These are phyloP conservation scores for Xylaria hypoxylon DNA, from an alignment of 2,329 filamentous ascomycete genomes.

Conservation along the genomic window DNA sequence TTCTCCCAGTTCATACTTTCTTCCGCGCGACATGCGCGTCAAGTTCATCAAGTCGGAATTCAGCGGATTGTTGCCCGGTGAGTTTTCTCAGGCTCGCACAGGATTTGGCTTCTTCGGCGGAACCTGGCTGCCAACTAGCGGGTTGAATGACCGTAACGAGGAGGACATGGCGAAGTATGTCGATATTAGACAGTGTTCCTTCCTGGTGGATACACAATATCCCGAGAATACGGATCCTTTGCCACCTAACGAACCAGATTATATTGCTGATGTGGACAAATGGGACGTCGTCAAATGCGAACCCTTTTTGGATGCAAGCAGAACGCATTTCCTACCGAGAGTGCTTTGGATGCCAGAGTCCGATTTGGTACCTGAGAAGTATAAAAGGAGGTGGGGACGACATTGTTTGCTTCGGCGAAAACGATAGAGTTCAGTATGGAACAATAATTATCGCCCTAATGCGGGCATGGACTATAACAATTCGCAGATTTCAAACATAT, in stretches of 20 bases:
- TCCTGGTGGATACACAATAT: conserved; percentile 89
- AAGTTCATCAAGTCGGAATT: conserved; percentile 96
- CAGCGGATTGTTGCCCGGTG: conserved; percentile 85
- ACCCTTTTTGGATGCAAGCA: conserved; percentile 82
- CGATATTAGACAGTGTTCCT: conserved; percentile 79
- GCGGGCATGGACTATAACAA: conserved; percentile 12
- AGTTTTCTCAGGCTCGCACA: conserved; percentile 80
- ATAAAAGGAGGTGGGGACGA: conserved; percentile 82
- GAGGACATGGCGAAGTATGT: conserved; percentile 91
- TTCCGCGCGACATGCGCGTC: conserved; percentile 83
- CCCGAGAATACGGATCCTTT: conserved; percentile 62
- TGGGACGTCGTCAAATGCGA: conserved; percentile 85
- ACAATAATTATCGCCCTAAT: conserved; percentile 8
- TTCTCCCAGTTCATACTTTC: conserved; percentile 91
- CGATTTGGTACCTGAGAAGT: conserved; percentile 74
- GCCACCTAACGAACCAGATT: conserved; percentile 82
- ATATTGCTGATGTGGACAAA: conserved; percentile 75
- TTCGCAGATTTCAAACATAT: conserved; percentile 6
- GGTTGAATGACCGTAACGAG: conserved; percentile 92
- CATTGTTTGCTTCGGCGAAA: conserved; percentile 84
- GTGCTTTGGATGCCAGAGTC: conserved; percentile 85
- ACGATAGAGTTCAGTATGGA: conserved; percentile 39
- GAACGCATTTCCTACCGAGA: conserved; percentile 78
- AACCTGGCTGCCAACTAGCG: conserved; percentile 83
- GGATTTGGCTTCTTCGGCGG: conserved; percentile 81